Evolutionary conservation across 768 basidiomycete species (phyloP), one percentile per base, ranked within the genome.

Genomic region (Lactarius hengduanensis): DNA sequence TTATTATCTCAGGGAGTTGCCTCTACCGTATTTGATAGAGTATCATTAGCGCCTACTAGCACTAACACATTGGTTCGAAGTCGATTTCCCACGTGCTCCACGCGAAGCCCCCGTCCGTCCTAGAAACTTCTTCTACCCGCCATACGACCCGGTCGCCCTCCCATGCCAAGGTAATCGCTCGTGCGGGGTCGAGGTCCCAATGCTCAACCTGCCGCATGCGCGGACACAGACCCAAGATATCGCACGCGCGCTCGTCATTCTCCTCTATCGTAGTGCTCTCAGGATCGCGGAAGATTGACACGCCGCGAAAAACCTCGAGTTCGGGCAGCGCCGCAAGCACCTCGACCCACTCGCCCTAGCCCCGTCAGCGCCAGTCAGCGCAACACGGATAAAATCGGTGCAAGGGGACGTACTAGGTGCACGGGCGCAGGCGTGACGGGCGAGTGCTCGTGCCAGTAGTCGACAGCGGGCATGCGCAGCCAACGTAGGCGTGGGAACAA

Each of bases 371-470:
- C 26, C 6, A 0, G 30, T 47, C 59, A 60, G 30, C 22, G 9
- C 22, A 4, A 57, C 10, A 18, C 4, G 5, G 1, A 30, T 32
- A 56, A 3, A n/a, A 10, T 26, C 1, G 13, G 11, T 41, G 22
- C 4, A 2, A 36, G 10, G 9, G 34, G 13, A 57, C 47, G 22
- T 10, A 53, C 60, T n/a, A 32, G 30, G 2, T 62, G 53, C n/a
- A 62, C 36, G 10, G 53, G 50, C 22, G 18, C 53, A 1, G 61
- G 61, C 50, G 38, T 62, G 10, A 62, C 38, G 9, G 50, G 22
- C 2, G 36, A 15, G 20, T 54, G 61, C 22, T 63, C 62, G n/a
- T 50, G 62, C 62, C 54, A 56, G 4, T 63, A 63, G 30, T 63
- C 62, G 9, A 63, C 57, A 2, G 41, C 30, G 41, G 62, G 62